Percentiles rank a stretch among this genome's conserved stretches.
These are phyloP conservation scores for Tolypocladium tundrense DNA, from an alignment of 2,329 filamentous ascomycete species.

Conservation along the genomic window DNA sequence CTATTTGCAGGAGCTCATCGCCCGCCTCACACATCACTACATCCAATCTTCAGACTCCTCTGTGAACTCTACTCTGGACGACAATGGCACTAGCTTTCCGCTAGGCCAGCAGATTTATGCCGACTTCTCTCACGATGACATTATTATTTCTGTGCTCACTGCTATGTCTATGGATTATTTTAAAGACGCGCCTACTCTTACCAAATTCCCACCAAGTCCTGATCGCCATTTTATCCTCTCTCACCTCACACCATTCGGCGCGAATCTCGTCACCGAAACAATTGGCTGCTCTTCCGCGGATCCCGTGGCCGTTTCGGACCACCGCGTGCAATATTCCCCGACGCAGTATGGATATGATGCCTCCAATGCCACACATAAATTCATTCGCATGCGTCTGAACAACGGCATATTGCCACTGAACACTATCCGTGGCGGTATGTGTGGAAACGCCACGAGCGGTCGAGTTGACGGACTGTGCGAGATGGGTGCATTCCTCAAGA, in stretches of 20 bases:
- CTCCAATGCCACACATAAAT: slow-evolving; percentile 30
- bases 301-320: slow-evolving; percentile 26
- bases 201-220: slow-evolving; percentile 28
- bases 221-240: slow-evolving; percentile 37
- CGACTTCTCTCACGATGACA: slow-evolving; percentile 78
- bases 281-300: slow-evolving; percentile 34
- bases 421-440: slow-evolving; percentile 34
- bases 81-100: slow-evolving; percentile 54
- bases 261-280: slow-evolving; percentile 42
- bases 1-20: slow-evolving; percentile 69
- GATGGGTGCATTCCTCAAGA: slow-evolving; percentile 28
- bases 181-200: slow-evolving; percentile 32
- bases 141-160: slow-evolving; percentile 42
- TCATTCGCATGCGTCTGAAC: slow-evolving; percentile 38
- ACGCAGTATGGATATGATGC: slow-evolving; percentile 34
- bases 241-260: slow-evolving; percentile 43
- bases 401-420: slow-evolving; percentile 36
- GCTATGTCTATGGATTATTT: slow-evolving; percentile 46
- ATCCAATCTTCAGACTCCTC: slow-evolving; percentile 42
- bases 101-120: slow-evolving; percentile 56
- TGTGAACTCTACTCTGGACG: slow-evolving; percentile 62
- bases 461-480: slow-evolving; percentile 35
- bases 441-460: slow-evolving; percentile 14
- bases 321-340: slow-evolving; percentile 29
- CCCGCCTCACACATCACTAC: slow-evolving; percentile 63